Conservation (phyloP, 306 rosid species). For the Sechiopsis laciniata region DNA sequence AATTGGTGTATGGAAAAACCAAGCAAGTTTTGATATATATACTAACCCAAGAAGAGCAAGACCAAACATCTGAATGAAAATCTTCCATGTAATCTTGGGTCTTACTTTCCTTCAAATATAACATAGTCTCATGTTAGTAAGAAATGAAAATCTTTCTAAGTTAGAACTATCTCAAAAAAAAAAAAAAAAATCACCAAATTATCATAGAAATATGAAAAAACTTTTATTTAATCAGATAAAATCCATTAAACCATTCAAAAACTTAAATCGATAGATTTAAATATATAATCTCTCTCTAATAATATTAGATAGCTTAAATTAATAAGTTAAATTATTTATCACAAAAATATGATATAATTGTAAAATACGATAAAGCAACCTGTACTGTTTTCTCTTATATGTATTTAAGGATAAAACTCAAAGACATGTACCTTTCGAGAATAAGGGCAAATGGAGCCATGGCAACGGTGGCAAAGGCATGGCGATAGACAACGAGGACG, state of each 20-base stretch:
- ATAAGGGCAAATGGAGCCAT: constrained; percentile 90
- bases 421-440: constrained; percentile 59
- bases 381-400: not conserved
- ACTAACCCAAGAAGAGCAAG: constrained; percentile 92
- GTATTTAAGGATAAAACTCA: not conserved
- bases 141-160: not conserved
- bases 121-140: not conserved
- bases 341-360: not conserved
- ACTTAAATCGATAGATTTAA: too few relatives aligned
- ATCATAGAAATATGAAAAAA: not conserved
- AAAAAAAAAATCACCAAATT: not conserved
- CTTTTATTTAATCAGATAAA: too few relatives aligned
- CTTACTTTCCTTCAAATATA: constrained; percentile 56
- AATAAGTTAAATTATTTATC: not conserved
- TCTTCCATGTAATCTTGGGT: constrained; percentile 63
- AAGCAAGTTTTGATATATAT: not conserved
- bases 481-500: constrained; percentile 83
- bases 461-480: constrained; percentile 77
- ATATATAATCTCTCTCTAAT: too few relatives aligned
- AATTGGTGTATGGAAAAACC: not conserved
- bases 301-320: too few relatives aligned
- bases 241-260: too few relatives aligned
- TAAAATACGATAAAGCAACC: not conserved
- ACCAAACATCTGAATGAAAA: constrained; percentile 60
- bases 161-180: too few relatives aligned